Conservation (phyloP, 345 rosid species). For the Pugionium dolabratum region DNA sequence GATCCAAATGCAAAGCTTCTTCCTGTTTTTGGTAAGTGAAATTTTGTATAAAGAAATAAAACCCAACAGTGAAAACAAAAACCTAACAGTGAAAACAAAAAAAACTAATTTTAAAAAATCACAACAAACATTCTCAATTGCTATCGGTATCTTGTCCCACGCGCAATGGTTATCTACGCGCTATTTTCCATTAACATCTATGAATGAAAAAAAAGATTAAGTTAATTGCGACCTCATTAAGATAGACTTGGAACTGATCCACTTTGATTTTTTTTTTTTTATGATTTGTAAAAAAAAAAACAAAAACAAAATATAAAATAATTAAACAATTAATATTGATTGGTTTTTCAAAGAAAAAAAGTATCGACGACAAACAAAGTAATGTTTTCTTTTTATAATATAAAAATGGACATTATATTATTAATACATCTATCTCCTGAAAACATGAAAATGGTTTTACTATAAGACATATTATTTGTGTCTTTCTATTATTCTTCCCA, state of each 20-base stretch:
- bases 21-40: background rate
- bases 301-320: background rate
- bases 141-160: background rate
- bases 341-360: no score
- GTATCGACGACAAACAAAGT: background rate
- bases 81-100: no score
- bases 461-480: background rate
- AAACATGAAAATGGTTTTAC: slow-evolving; percentile 24
- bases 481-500: slow-evolving; percentile 8
- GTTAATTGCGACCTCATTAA: background rate
- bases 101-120: no score
- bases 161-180: background rate
- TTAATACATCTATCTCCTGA: background rate
- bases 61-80: no score
- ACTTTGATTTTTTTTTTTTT: slow-evolving; percentile 4
- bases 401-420: background rate
- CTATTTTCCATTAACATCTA: background rate
- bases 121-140: background rate
- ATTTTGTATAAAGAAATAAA: no score
- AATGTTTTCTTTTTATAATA: slow-evolving; percentile 2
- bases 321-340: background rate
- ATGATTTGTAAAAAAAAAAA: background rate
- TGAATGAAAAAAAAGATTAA: no score
- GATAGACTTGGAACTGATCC: slow-evolving; percentile 3
- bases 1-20: background rate